These are phyloP conservation scores for Naganishia sp. DNA, from an alignment of 1,284 basidiomycete species.

Conservation along the genomic window DNA sequence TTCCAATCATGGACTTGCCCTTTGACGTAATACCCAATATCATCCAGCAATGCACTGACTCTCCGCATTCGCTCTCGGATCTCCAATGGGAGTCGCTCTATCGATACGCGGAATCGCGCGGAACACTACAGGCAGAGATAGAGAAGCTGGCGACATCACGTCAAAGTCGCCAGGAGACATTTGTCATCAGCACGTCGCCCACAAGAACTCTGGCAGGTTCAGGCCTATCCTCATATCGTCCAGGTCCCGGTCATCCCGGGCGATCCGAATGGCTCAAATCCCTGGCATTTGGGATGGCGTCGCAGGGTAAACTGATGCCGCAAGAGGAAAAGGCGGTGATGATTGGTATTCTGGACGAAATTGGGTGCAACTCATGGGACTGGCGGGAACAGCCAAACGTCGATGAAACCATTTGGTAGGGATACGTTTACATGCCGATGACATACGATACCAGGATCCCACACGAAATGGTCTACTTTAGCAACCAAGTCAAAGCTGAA, in stretches of 20 bases:
- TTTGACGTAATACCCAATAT: conserved; percentile 25
- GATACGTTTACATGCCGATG: background rate
- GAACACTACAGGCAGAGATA: conserved; percentile 20
- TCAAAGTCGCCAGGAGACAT: conserved; percentile 4
- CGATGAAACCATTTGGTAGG: background rate
- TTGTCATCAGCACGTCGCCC: conserved; percentile 18
- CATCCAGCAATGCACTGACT: conserved; percentile 25
- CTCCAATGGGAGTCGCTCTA: conserved; percentile 22
- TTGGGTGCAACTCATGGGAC: conserved; percentile 26
- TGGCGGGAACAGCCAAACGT: conserved; percentile 23
- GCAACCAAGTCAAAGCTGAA: conserved; percentile 21
- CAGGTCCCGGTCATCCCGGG: conserved; percentile 22
- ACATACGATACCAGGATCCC: no score
- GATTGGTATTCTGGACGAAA: conserved; percentile 18
- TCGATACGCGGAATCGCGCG: conserved; percentile 17
- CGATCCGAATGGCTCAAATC: conserved; percentile 26
- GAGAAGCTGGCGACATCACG: conserved; percentile 16
- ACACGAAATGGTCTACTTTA: background rate
- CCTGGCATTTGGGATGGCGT: conserved; percentile 16
- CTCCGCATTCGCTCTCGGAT: conserved; percentile 13
- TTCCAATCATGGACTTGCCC: conserved; percentile 23
- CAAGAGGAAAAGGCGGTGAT: conserved; percentile 26
- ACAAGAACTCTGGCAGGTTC: conserved; percentile 16
- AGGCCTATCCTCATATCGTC: conserved; percentile 14
- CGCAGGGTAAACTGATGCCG: conserved; percentile 21